Base-by-base conservation (phyloP, 768 basidiomycete genomes). In the Asterophora lycoperdoides region DNA sequence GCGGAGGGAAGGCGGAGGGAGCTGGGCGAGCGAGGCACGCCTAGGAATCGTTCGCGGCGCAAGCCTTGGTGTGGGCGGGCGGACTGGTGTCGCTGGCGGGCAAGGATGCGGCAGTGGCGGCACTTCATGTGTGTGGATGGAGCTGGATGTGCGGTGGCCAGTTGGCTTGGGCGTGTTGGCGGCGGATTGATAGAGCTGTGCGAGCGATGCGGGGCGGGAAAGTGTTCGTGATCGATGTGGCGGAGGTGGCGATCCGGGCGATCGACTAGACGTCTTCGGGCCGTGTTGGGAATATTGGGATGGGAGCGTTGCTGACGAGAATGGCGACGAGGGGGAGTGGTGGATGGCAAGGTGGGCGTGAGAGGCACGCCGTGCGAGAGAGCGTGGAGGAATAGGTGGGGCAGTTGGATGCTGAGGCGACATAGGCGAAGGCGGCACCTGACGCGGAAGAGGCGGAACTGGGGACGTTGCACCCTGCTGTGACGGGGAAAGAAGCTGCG, bases 21-120 rank as follows among this genome's bases (percentile, higher is more conserved):
- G 54, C 20, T 62, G 66, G 2, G 60, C 64, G 26, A 56, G 55
- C 15, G 65, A 68, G 14, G 58, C 48, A 3, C 63, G 53, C 29
- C 64, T 63, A 8, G 56, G 39, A 15, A 67, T 58, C 7, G 56
- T 29, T 5, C 9, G 30, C 30, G 30, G 48, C 1, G 59, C 26
- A 26, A 10, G 23, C 40, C 14, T 41, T n/a, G 54, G 13, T 44
- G 57, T 34, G 33, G 52, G 49, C 9, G 47, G 13, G 44, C 36
- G 18, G 26, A 54, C 51, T 13, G 54, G 15, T 38, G 34, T 49
- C 32, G 35, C 37, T 15, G 53, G 36, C 28, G 23, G 37, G n/a
- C 38, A 23, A 9, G 48, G 18, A n/a, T n/a, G n/a, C n/a, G n/a
- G n/a, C n/a, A n/a, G n/a, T n/a, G n/a, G n/a, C n/a, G n/a, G n/a